Conservation (phyloP, 148 eudicot genomes). For the Amaranthus hypochondriacus region DNA sequence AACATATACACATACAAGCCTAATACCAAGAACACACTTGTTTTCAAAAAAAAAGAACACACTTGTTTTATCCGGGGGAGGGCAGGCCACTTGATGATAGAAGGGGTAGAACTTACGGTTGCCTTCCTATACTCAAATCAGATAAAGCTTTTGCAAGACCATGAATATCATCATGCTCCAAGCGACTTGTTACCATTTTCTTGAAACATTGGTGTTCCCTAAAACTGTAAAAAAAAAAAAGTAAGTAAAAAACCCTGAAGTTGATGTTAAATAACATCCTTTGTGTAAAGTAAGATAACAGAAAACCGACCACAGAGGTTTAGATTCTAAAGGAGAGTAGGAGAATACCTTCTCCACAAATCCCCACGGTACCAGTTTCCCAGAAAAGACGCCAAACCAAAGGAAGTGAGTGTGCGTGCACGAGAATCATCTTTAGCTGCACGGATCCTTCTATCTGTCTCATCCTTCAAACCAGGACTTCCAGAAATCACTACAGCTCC, state of each 20-base stretch:
- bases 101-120: constrained; percentile 55
- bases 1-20: too few species aligned
- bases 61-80: not conserved
- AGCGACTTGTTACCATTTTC: constrained; percentile 44
- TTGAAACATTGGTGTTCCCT: constrained; percentile 71
- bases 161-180: constrained; percentile 56
- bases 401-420: constrained; percentile 46
- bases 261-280: not conserved
- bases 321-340: constrained; percentile 2
- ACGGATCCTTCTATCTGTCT: constrained; percentile 47
- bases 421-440: constrained; percentile 73
- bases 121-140: constrained; percentile 78
- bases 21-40: not conserved
- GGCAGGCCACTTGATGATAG: not conserved
- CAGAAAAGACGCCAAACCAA: constrained; percentile 58
- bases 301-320: not conserved
- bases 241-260: not conserved
- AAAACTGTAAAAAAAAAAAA: constrained; percentile 48
- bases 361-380: constrained; percentile 72
- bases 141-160: constrained; percentile 70
- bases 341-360: constrained; percentile 73
- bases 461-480: constrained; percentile 76
- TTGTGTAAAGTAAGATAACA: not conserved
- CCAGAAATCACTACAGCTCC: constrained; percentile 85
- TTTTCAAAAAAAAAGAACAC: not conserved